A percentile compares a stretch with the other conserved stretches of the same genome.
phyloP scores from a whole-genome alignment of 2,329 filamentous ascomycete species.

The Thermothelomyces thermophilus region DNA sequence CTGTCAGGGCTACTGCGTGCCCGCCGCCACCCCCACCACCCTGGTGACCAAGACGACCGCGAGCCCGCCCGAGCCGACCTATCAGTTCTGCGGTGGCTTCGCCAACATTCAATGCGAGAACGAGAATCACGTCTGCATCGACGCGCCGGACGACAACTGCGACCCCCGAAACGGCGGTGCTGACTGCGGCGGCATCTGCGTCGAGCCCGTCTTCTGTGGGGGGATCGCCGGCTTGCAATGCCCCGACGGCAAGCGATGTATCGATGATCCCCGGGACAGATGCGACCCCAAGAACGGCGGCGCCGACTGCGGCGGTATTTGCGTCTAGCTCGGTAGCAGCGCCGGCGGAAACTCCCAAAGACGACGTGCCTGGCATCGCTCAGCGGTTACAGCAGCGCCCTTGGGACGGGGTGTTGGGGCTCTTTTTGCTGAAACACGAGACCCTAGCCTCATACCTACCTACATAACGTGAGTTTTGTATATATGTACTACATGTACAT shows the following conservation, averaged over 20 bases:
- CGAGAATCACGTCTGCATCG: slow-evolving; percentile 22
- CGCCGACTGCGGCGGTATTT: slow-evolving; percentile 38
- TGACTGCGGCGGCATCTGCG: slow-evolving; percentile 27
- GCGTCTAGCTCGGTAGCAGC: slow-evolving; percentile 21
- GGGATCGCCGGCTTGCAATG: slow-evolving; percentile 35
- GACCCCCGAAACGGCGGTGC: slow-evolving; percentile 18
- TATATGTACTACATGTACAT: too few species aligned
- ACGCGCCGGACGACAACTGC: slow-evolving; percentile 26
- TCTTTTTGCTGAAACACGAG: too few species aligned
- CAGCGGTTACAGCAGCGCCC: too few species aligned
- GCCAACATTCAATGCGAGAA: slow-evolving; percentile 17
- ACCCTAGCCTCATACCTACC: too few species aligned
- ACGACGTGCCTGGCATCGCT: too few species aligned
- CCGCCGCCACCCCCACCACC: slow-evolving; percentile 1
- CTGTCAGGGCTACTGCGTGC: slow-evolving; percentile 20
- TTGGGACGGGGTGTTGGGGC: neutral
- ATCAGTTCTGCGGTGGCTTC: slow-evolving; percentile 25
- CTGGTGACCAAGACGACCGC: slow-evolving; percentile 11
- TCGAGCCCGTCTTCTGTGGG: slow-evolving; percentile 30
- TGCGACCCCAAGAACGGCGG: slow-evolving; percentile 35
- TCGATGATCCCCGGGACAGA: slow-evolving; percentile 37
- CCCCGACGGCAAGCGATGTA: slow-evolving; percentile 30
- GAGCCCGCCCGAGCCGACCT: slow-evolving; percentile 12
- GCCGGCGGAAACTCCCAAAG: neutral
- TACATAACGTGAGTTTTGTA: too few species aligned